phyloP scores from a whole-genome alignment of 306 rosid species.

The Prosopis cineraria region DNA sequence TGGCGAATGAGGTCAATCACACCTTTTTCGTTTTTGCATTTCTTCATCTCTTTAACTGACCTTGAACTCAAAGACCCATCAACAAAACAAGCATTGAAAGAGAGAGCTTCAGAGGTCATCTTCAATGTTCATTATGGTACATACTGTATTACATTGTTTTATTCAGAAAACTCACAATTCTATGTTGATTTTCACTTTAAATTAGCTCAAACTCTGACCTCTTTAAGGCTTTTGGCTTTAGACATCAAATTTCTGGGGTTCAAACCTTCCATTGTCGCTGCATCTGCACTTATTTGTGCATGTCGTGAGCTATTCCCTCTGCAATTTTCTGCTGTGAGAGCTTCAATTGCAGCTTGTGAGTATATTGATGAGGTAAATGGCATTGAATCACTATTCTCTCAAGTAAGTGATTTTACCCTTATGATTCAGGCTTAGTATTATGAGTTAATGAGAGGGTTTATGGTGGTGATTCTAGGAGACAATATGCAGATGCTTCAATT shows the following conservation, averaged over 20 bases:
- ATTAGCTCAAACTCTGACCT: constrained; percentile 1
- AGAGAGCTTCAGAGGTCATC: constrained; percentile 62
- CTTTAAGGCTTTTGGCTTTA: constrained; percentile 38
- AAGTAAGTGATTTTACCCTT: background rate
- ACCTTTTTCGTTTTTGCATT: constrained; percentile 69
- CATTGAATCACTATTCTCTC: background rate
- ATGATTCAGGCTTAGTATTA: background rate
- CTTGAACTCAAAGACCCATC: constrained; percentile 48
- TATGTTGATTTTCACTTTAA: background rate
- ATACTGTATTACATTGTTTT: background rate
- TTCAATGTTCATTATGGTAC: constrained; percentile 66
- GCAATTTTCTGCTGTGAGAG: constrained; percentile 46
- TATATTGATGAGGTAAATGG: constrained; percentile 54
- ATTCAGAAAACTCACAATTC: background rate
- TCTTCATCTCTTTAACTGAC: constrained; percentile 52
- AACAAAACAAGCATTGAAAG: constrained; percentile 49
- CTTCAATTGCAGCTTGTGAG: constrained; percentile 50
- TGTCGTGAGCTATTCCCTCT: constrained; percentile 46
- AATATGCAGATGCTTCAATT: constrained; percentile 47
- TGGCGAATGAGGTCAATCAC: constrained; percentile 85
- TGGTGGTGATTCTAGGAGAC: constrained; percentile 50
- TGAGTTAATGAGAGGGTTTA: constrained; percentile 4
- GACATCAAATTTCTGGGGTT: constrained; percentile 52
- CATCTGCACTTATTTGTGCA: constrained; percentile 60
- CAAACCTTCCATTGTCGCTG: constrained; percentile 76